Evolutionary conservation across 2,329 filamentous ascomycete species (phyloP), one percentile per base, ranked within the genome.

Genomic region (Exophiala spinifera): DNA sequence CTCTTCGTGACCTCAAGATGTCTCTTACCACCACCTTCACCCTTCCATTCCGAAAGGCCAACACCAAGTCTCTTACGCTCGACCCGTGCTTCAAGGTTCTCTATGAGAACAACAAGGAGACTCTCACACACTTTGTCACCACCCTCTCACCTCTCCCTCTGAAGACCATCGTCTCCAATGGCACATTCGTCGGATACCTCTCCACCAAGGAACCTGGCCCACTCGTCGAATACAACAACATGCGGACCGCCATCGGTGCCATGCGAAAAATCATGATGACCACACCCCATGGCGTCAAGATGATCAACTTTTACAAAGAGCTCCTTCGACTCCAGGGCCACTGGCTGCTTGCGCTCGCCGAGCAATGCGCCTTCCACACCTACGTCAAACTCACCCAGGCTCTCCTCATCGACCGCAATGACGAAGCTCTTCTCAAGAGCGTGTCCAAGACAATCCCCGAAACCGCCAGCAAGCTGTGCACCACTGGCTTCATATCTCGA

Each of bases 61-160:
- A 28, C 10, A 15, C 48, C 23, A 47, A 40, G 19, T 47, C 40
- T 39, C 10, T 56, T 28, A 49, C 37, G 21, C 53, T 57, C 15
- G 53, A 57, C 28, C 51, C 51, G 4, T 19, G 46, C 21, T 60
- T 60, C 54, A 49, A 51, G 17, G 50, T 60, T 20, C 36, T 56
- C 8, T 60, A 60, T 46, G 57, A 53, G 28, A 46, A 54, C 57
- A 60, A 60, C 13, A 36, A 51, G 46, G 28, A 25, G 17, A 25
- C 23, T 14, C 44, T 60, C 17, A 39, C 44, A 20, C 49, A 55
- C 17, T 51, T 60, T 48, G 39, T 60, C 25, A n/a, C 21, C 21
- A 36, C 47, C 15, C 45, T 49, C n/a, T 37, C 48, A 11, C 55
- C 57, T 21, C 47, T 60, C 34, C 42, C 48, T 10, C 31, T 47